Percentiles rank a stretch among this genome's conserved stretches.
Evolutionary conservation across 495 filamentous ascomycete species (phyloP).

Genomic region (Talaromyces wortmannii): DNA sequence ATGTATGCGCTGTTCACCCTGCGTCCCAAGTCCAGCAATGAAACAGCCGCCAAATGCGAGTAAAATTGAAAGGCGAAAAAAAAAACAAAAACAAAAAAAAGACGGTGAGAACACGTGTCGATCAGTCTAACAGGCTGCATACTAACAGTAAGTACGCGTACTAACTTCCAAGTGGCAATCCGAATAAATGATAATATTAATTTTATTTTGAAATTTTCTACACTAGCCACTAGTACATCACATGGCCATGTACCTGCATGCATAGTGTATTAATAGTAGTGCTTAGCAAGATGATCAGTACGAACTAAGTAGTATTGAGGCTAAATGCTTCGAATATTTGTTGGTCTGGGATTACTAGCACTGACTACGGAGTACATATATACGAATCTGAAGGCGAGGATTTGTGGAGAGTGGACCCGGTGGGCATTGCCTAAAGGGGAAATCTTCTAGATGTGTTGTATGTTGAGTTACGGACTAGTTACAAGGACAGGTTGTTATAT

Average conservation of each 20-base stretch:
- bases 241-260: not conserved
- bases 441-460: not conserved
- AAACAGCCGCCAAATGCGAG: not conserved
- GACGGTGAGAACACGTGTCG: not conserved
- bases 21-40: too few species aligned
- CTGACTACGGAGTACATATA: not conserved
- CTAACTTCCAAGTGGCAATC: too few species aligned
- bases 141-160: too few species aligned
- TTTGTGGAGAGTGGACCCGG: not conserved
- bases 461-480: not conserved
- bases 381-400: not conserved
- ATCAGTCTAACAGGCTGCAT: not conserved
- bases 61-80: not conserved
- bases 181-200: too few species aligned
- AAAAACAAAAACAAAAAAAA: not conserved
- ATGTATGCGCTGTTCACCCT: too few species aligned
- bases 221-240: not conserved
- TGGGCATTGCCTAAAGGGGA: not conserved
- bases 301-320: too few species aligned
- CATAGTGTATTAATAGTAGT: not conserved
- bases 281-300: too few species aligned
- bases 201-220: too few species aligned
- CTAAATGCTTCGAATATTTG: too few species aligned
- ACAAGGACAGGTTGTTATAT: too few species aligned
- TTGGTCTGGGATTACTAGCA: too few species aligned